Evolutionary conservation across 2,329 filamentous ascomycete species (phyloP), one percentile per base, ranked within the genome.

Genomic region (Cercospora sp.): DNA sequence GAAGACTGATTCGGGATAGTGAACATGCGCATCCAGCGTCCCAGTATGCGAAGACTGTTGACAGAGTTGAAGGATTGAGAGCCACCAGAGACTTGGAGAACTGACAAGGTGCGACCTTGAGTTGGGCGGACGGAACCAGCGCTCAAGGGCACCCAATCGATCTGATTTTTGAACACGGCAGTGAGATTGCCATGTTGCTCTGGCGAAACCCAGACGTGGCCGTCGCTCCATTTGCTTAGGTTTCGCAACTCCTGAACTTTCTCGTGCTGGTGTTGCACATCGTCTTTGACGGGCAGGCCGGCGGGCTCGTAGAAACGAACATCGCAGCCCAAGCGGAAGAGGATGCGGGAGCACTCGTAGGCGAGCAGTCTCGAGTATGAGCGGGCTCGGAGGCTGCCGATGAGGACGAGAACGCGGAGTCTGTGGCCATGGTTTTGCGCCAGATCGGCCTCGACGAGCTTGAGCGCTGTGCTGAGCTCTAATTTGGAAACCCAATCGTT

Each of bases 141-240:
- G 1, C 81, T 84, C 0, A 91, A 80, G 0, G 88, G 88, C 45
- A 90, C 88, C 89, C 89, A 90, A 76, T 91, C 89, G 59, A 90
- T 90, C 71, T 90, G 88, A 71, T 89, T 89, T 71, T 90, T 90
- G 82, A 90, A 90, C 0, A 90, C 85, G 3, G 84, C 87, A 0
- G 88, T 90, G 49, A 90, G 72, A 70, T 87, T 89, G 0, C 89
- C 89, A 70, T 91, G 88, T 77, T 90, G 88, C 74, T 91, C 89
- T 0, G 88, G 88, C 8, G 85, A 87, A 9, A 88, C 80, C 89
- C 88, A 90, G 16, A 90, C 73, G 72, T 90, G 89, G 0, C 88
- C 89, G 72, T 91, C 88, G 64, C 86, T 89, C 89, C 88, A 91
- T 10, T 77, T 79, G 70, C 85, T 88, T 0, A 91, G 81, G 7